These are phyloP conservation scores for Loxodes magnus DNA, from an alignment of 73 alveolate species.

Conservation along the genomic window DNA sequence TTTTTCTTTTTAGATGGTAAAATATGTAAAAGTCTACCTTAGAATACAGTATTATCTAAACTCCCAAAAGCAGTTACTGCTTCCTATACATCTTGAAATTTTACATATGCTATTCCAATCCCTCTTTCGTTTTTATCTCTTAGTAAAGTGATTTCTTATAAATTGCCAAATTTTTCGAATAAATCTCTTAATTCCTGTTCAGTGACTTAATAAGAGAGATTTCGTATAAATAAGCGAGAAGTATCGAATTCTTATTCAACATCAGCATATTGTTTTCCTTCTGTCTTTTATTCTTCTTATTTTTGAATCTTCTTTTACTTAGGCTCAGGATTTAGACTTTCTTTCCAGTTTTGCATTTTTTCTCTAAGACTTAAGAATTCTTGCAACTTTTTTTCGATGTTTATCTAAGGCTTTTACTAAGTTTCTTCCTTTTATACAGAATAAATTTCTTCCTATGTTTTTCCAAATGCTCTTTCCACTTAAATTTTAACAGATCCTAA, in stretches of 20 bases:
- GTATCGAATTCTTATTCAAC: conserved; percentile 51
- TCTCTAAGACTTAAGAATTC: conserved; percentile 6
- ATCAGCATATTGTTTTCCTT: conserved; percentile 8
- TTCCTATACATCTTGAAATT: conserved; percentile 70
- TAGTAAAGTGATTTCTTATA: conserved; percentile 77
- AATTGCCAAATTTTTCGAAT: conserved; percentile 78
- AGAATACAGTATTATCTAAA: conserved; percentile 69
- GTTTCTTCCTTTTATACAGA: no score
- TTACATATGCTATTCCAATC: conserved; percentile 81
- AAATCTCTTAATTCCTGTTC: conserved; percentile 75
- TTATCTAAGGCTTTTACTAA: conserved; percentile 40
- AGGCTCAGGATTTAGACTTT: conserved; percentile 41
- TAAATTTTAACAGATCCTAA: conserved; percentile 40
- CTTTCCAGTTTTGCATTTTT: conserved; percentile 23
- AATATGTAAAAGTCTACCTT: conserved; percentile 88
- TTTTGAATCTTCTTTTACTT: conserved; percentile 28
- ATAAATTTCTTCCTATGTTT: no score
- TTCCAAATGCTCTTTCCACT: conserved; percentile 57
- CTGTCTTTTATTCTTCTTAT: conserved; percentile 39
- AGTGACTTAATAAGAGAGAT: conserved; percentile 77
- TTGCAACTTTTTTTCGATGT: conserved; percentile 22
- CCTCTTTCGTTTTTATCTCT: conserved; percentile 68
- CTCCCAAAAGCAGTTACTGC: conserved; percentile 88
- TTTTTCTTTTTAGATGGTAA: conserved; percentile 75
- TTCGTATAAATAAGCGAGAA: conserved; percentile 79